Evolutionary conservation across 2,329 filamentous ascomycete genomes (phyloP), one percentile per base, ranked within the genome.

Genomic region (Colletotrichum lindemuthianum): DNA sequence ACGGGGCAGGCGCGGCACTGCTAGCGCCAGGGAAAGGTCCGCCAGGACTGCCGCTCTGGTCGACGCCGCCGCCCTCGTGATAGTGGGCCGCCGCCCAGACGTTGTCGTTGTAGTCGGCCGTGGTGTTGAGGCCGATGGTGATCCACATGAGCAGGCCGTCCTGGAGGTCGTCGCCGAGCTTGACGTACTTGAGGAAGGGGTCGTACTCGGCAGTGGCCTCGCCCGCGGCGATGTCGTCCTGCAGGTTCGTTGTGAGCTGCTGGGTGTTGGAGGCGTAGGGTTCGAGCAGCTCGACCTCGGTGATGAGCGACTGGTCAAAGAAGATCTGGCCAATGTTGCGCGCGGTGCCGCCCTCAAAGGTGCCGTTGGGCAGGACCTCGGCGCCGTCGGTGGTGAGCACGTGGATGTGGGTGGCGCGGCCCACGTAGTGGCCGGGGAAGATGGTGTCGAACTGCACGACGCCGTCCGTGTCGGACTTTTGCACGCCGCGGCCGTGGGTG

Each of bases 111-210:
- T 54, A 50, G 59, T 66, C 39, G 24, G 70, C 64, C 10, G 69
- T 66, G 33, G 72, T 71, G 67, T 85, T 79, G 52, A 87, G 79
- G 9, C 82, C 85, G 51, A 87, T 76, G 3, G 80, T 77, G 57
- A 88, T 81, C 85, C 85, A 88, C 2, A 78, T 83, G 53, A 87
- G 78, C 34, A 88, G 69, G 15, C 86, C 86, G 43, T 87, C 84
- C 1, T 70, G 65, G 9, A 86, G 69, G 40, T 75, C 75, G 36
- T 88, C 82, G 0, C 87, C 86, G 4, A 90, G 78, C 3, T 83
- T 77, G 11, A 84, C 81, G 67, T 88, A 89, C 70, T 88, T 80
- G 66, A 88, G 77, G 68, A 89, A 75, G 0, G 87, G 87, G 3
- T 80, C 81, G 49, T 54, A 66, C 44, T 81, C 81, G 6, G 82